Conservation (phyloP, 2,329 filamentous ascomycete genomes). For the Curvularia verruculosa region DNA sequence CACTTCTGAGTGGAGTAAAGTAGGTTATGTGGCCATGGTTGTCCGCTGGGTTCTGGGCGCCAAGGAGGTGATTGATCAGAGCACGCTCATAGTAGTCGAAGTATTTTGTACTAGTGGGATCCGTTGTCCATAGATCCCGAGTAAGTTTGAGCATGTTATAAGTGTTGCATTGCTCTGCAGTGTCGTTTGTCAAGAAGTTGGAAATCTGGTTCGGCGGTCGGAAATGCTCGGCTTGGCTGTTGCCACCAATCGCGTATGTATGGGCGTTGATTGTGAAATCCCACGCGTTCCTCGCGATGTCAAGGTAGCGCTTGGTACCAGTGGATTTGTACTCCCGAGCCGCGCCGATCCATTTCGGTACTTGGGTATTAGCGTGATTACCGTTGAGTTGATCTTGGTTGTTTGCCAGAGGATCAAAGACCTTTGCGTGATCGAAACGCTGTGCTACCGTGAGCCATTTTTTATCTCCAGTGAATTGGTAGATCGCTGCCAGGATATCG, state of each 20-base stretch:
- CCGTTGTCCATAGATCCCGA: constrained; percentile 56
- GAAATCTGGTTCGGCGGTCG: constrained; percentile 56
- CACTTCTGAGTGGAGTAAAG: constrained; percentile 59
- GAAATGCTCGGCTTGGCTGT: constrained; percentile 62
- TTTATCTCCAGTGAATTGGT: constrained; percentile 54
- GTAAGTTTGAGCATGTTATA: constrained; percentile 65
- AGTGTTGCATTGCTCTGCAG: constrained; percentile 60
- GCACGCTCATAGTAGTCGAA: constrained; percentile 62
- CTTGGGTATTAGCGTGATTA: constrained; percentile 60
- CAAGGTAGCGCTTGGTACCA: constrained; percentile 52
- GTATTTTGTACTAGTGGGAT: constrained; percentile 52
- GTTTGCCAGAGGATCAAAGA: constrained; percentile 56
- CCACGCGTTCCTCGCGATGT: constrained; percentile 60
- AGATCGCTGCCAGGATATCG: constrained; percentile 58
- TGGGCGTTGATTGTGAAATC: constrained; percentile 55
- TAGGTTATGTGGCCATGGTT: constrained; percentile 60
- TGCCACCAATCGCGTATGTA: constrained; percentile 61
- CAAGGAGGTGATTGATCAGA: constrained; percentile 59
- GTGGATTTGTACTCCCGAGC: constrained; percentile 58
- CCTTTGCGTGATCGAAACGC: constrained; percentile 58
- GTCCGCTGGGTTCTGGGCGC: constrained; percentile 54
- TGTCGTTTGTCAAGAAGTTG: constrained; percentile 53
- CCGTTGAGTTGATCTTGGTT: constrained; percentile 56
- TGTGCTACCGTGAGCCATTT: constrained; percentile 56
- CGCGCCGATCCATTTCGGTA: constrained; percentile 62